A percentile compares a stretch with the other conserved stretches of the same genome.
Evolutionary conservation across 2,329 filamentous ascomycete genomes (phyloP).

Genomic region (Exophiala dermatitidis): DNA sequence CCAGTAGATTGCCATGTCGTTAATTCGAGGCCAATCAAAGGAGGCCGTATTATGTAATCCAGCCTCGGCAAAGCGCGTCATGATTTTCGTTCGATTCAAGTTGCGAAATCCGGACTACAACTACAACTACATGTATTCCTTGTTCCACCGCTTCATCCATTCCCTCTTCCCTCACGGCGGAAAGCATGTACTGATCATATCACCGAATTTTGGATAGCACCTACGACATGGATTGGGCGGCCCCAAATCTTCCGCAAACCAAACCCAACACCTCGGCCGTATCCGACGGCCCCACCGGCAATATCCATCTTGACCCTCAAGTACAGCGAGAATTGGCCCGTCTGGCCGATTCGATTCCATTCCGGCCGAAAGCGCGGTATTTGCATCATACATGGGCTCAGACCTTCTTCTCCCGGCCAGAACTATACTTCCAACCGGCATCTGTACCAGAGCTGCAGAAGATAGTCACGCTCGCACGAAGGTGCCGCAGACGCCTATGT

Average conservation of each 20-base stretch:
- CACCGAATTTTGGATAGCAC: neutral
- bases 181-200: slow-evolving; percentile 6
- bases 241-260: slow-evolving; percentile 19
- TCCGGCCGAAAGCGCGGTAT: slow-evolving; percentile 66
- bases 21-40: slow-evolving; percentile 9
- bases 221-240: slow-evolving; percentile 22
- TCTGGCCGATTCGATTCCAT: slow-evolving; percentile 59
- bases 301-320: slow-evolving; percentile 36
- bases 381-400: slow-evolving; percentile 89
- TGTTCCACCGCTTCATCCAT: neutral
- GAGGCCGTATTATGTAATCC: slow-evolving; percentile 11
- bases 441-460: slow-evolving; percentile 76
- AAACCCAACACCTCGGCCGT: slow-evolving; percentile 16
- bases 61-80: slow-evolving; percentile 4
- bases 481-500: slow-evolving; percentile 72
- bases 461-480: slow-evolving; percentile 68
- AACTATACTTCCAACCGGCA: slow-evolving; percentile 82
- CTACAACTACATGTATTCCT: neutral
- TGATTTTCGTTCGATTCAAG: slow-evolving; percentile 1
- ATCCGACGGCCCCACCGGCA: slow-evolving; percentile 12
- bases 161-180: neutral
- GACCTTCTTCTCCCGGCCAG: slow-evolving; percentile 81
- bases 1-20: slow-evolving; percentile 6
- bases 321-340: slow-evolving; percentile 51
- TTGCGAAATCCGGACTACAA: neutral